Evolutionary conservation across 495 filamentous ascomycete genomes (phyloP), one percentile per base, ranked within the genome.

Genomic region (Xylaria scruposa): DNA sequence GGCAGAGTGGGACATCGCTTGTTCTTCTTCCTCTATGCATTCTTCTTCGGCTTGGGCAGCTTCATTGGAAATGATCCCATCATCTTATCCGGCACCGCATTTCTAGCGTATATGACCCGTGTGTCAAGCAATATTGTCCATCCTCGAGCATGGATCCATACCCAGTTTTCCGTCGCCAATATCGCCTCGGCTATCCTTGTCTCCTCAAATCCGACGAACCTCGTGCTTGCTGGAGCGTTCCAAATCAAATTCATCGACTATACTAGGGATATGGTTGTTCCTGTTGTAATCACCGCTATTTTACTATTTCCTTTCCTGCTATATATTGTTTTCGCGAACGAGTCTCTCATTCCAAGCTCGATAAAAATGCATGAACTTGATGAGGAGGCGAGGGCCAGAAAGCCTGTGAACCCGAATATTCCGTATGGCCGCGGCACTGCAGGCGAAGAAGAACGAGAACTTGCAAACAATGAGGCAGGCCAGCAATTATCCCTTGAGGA

Each of bases 11-110:
- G 90, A 8, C 88, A 90, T 63, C 77, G 85, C 54, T 80, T 92
- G 1, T 92, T 88, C 77, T 88, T 92, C 78, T 92, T 90, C 77
- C 85, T 92, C 21, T 92, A 91, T 67, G 80, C 82, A 67, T 91
- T 92, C 81, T 92, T 91, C 80, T 90, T 91, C 68, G 78, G 67
- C n/a, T 74, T 92, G n/a, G 87, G 88, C 42, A 88, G 79, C 70
- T 90, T 88, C 77, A 90, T 91, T 54, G 90, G 90, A 24, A 92
- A 92, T 72, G 90, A 92, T 70, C 90, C 90, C 12, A 88, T 92
- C 73, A 91, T 92, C 59, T 73, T 92, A 19, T 91, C 89, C 3
- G 90, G 90, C 10, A 92, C 90, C 10, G 85, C 90, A 9, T 92
- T 92, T 69, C 84, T 92, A 4, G 88, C 90, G 4, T 92, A 92